A percentile compares a stretch with the other conserved stretches of the same genome.
Evolutionary conservation across 108 stramenopile species (phyloP).

Genomic region (Cyclotella kingstonii): DNA sequence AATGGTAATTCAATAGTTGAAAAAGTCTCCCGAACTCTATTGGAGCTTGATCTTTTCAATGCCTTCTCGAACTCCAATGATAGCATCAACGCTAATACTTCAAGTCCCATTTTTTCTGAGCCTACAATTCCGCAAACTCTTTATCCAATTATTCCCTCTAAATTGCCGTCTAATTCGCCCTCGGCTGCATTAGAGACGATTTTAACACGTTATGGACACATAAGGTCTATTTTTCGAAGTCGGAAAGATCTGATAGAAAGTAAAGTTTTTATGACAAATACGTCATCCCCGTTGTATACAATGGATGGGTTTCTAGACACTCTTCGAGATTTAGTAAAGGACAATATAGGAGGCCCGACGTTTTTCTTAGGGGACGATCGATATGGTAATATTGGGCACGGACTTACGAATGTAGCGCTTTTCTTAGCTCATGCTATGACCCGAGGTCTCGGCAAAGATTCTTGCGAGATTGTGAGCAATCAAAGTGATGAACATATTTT

Average conservation of each 20-base stretch:
- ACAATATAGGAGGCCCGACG: conserved; percentile 7
- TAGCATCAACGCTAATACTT: conserved; percentile 11
- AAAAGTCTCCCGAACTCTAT: conserved; percentile 24
- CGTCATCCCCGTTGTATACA: conserved; percentile 17
- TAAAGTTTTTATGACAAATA: conserved; percentile 17
- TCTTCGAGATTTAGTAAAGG: conserved; percentile 20
- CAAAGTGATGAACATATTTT: conserved; percentile 2
- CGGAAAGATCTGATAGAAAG: conserved; percentile 15
- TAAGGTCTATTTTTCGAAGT: conserved; percentile 7
- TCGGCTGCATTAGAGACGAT: background rate
- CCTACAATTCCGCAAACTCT: conserved; percentile 19
- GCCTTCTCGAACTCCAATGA: conserved; percentile 12
- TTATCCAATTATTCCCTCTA: conserved; percentile 10
- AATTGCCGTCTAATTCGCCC: conserved; percentile 12
- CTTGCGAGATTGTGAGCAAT: conserved; percentile 9
- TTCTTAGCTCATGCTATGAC: conserved; percentile 23
- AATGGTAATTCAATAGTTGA: conserved; percentile 8
- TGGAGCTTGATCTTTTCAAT: conserved; percentile 16
- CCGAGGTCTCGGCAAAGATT: conserved; percentile 11
- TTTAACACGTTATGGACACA: conserved; percentile 1
- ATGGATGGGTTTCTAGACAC: conserved; percentile 33
- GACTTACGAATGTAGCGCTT: conserved; percentile 20
- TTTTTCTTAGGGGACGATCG: conserved; percentile 27
- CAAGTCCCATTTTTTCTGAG: conserved; percentile 3
- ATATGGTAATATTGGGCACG: conserved; percentile 8